Percentiles rank a stretch among this genome's conserved stretches.
These are phyloP conservation scores for Linaria vulgaris DNA, from an alignment of 257 asterid genomes.

Conservation along the genomic window DNA sequence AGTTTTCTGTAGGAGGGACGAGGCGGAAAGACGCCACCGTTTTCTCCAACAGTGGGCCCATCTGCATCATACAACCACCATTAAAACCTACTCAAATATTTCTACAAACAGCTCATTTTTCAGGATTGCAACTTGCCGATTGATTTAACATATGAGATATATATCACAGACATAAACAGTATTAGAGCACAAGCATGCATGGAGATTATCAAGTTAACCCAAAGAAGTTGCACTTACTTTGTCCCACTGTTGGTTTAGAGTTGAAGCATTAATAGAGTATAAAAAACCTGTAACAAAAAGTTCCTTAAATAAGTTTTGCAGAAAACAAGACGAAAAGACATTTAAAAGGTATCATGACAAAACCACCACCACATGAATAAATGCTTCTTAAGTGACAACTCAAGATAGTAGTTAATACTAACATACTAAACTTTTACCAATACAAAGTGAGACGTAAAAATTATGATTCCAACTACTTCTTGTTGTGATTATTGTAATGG, in stretches of 20 bases:
- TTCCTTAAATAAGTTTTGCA: background rate
- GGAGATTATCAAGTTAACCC: background rate
- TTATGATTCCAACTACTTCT: no score
- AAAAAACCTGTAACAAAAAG: slow-evolving; percentile 58
- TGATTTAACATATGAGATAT: slow-evolving; percentile 2
- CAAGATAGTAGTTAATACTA: background rate
- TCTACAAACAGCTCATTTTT: no score
- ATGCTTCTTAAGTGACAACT: background rate
- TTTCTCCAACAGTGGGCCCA: slow-evolving; percentile 76
- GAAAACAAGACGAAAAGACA: background rate
- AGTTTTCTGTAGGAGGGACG: slow-evolving; percentile 78
- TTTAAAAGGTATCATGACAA: background rate
- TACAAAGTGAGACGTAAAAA: no score
- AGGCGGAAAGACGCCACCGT: slow-evolving; percentile 75
- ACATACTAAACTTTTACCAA: no score
- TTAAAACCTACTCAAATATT: background rate
- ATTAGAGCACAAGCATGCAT: background rate
- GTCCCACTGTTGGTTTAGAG: slow-evolving; percentile 90
- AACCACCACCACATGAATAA: background rate
- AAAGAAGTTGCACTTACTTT: slow-evolving; percentile 43
- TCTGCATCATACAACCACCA: slow-evolving; percentile 45
- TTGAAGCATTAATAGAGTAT: slow-evolving; percentile 85
- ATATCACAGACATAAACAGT: background rate
- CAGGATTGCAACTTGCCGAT: no score
- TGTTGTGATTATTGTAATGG: background rate